Percentiles rank a stretch among this genome's conserved stretches.
Conservation (phyloP, 768 basidiomycete genomes). For the Russula emetica region DNA sequence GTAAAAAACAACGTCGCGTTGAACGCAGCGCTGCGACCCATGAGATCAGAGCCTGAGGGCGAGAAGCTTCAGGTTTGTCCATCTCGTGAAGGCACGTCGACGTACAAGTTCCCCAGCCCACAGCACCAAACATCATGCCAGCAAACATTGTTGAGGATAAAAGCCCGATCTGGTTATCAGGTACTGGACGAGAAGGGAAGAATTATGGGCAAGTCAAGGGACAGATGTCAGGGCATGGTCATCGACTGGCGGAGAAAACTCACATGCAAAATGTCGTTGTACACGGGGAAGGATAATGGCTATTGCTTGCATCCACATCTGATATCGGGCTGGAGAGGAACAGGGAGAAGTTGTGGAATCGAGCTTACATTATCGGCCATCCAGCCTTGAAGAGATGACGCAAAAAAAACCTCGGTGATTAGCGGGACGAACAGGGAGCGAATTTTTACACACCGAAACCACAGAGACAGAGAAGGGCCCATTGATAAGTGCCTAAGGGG, state of each 20-base stretch:
- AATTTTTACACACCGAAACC: constrained; percentile 66
- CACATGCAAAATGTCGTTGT: constrained; percentile 80
- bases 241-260: constrained; percentile 26
- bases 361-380: constrained; percentile 80
- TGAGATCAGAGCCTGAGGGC: constrained; percentile 67
- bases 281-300: constrained; percentile 96
- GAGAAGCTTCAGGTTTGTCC: background rate
- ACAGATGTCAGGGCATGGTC: too few species aligned
- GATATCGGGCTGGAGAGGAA: constrained; percentile 10
- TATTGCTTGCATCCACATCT: constrained; percentile 94
- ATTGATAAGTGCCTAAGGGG: constrained; percentile 63
- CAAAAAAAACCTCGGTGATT: background rate
- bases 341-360: constrained; percentile 7
- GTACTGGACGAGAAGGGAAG: constrained; percentile 42
- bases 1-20: constrained; percentile 91
- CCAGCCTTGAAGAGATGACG: constrained; percentile 58
- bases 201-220: background rate
- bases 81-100: constrained; percentile 14
- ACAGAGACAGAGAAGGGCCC: constrained; percentile 76
- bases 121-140: constrained; percentile 96
- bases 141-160: constrained; percentile 87
- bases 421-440: background rate
- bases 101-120: constrained; percentile 88
- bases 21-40: constrained; percentile 87
- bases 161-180: constrained; percentile 70